These are phyloP conservation scores for Raphanus sativus DNA, from an alignment of 345 rosid species.

Conservation along the genomic window DNA sequence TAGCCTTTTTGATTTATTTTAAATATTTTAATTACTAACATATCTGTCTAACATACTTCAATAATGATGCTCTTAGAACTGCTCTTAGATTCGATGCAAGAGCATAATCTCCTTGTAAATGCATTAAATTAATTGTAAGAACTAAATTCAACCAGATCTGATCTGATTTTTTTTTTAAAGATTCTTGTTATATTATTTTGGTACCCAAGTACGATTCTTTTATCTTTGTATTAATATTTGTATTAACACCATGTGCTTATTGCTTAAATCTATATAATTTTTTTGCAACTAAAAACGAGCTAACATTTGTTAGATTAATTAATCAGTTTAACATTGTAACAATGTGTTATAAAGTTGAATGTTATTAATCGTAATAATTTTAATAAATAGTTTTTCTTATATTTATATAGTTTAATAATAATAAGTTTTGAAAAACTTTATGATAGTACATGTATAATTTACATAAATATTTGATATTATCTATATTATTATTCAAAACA, in stretches of 20 bases:
- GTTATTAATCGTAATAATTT: neutral
- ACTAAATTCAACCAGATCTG: constrained; percentile 16
- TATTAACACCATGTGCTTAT: constrained; percentile 19
- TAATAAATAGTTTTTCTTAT: too few species aligned
- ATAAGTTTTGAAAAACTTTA: too few species aligned
- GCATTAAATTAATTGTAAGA: neutral
- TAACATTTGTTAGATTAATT: neutral
- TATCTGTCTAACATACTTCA: too few species aligned
- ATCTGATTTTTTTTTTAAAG: neutral
- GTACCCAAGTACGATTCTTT: neutral
- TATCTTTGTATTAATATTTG: neutral
- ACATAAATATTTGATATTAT: too few species aligned
- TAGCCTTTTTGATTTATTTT: too few species aligned
- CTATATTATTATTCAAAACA: too few species aligned
- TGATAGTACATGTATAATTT: too few species aligned
- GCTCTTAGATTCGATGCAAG: neutral
- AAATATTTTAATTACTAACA: too few species aligned
- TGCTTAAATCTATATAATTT: neutral
- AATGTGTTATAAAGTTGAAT: neutral
- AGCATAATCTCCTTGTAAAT: constrained; percentile 1
- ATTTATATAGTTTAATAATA: too few species aligned
- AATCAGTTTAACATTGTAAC: neutral
- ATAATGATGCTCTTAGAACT: too few species aligned
- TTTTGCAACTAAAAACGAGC: neutral
- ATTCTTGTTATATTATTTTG: neutral